Base-by-base conservation (phyloP, 2,329 filamentous ascomycete species). In the Fusarium hostae region DNA sequence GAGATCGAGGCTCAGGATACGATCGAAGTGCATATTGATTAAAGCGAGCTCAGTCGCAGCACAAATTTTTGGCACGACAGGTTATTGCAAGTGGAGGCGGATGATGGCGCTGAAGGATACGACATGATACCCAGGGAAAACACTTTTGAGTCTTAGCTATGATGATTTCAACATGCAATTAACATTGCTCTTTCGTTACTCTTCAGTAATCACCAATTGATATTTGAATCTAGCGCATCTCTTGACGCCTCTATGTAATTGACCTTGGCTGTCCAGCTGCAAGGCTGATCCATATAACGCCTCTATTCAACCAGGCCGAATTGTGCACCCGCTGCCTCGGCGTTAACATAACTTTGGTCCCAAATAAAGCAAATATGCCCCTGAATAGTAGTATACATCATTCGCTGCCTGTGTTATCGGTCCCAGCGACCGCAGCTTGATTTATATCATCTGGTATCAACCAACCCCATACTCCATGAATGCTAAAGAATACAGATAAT, bases 1-100 rank as follows among this genome's bases (percentile, higher is more conserved):
- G 94, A 94, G 22, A 88, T 97, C 43, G 89, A 89, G 48, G 92
- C 97, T 75, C 86, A 90, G 83, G 93, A 95, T 78, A 86, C 87
- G 32, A 83, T 97, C 37, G 94, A 97, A 79, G 92, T 96, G 26
- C 86, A 91, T 71, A 35, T 61, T 32, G 28, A 45, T 39, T 59
- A 54, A 62, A 39, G 30, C 18, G 32, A 43, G 24, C 35, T 40
- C 24, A 63, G 28, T 26, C 55, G 34, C 13, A 22, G 24, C 22
- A 28, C 22, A 47, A 28, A 11, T 59, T 70, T 66, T 51, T 34
- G 37, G 58, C 32, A 43, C 30, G 44, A 22, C 22, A 39, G 60
- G 37, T 50, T 56, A 34, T 32, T 35, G 28, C 32, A 28, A 35
- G 24, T 37, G 37, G 28, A 35, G 28, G 13, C 28, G 18, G 34